Percentiles rank a stretch among this genome's conserved stretches.
Evolutionary conservation across 192 early-diverging fungal species (phyloP).

Genomic region (Coemansia sp.): DNA sequence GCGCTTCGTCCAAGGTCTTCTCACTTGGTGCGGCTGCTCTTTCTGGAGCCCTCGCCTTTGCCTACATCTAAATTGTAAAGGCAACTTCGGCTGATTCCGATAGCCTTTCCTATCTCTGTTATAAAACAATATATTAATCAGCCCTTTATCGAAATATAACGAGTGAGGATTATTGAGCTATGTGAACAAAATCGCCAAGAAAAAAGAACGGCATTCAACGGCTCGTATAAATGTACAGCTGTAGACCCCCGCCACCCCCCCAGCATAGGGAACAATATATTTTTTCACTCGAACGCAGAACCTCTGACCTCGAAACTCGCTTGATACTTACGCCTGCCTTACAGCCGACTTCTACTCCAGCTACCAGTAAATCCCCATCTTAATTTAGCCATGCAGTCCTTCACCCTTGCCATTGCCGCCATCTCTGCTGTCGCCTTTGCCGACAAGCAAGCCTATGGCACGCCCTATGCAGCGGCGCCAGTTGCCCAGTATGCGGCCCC

Average conservation of each 20-base stretch:
- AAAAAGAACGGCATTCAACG: too few relatives aligned
- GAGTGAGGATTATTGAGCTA: too few relatives aligned
- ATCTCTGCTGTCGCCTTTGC: conserved; percentile 29
- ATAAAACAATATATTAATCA: not conserved
- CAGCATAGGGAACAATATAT: not conserved
- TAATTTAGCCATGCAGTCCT: conserved; percentile 32
- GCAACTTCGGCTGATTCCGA: not conserved
- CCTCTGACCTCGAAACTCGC: not conserved
- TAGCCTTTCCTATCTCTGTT: not conserved
- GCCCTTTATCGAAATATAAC: not conserved
- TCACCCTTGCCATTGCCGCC: conserved; percentile 24
- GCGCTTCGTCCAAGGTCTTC: conserved; percentile 35
- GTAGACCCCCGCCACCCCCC: too few relatives aligned
- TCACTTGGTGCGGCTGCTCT: conserved; percentile 30
- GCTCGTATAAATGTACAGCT: too few relatives aligned
- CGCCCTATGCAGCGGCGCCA: not conserved
- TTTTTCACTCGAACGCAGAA: not conserved
- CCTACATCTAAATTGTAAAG: not conserved
- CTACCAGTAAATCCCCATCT: not conserved
- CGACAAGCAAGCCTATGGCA: not conserved
- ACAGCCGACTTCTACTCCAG: not conserved
- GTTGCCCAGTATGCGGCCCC: not conserved
- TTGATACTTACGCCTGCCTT: not conserved
- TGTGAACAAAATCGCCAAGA: too few relatives aligned
- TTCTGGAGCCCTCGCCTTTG: conserved; percentile 9